These are phyloP conservation scores for Cyclotella atomus DNA, from an alignment of 108 stramenopile species.

Conservation along the genomic window DNA sequence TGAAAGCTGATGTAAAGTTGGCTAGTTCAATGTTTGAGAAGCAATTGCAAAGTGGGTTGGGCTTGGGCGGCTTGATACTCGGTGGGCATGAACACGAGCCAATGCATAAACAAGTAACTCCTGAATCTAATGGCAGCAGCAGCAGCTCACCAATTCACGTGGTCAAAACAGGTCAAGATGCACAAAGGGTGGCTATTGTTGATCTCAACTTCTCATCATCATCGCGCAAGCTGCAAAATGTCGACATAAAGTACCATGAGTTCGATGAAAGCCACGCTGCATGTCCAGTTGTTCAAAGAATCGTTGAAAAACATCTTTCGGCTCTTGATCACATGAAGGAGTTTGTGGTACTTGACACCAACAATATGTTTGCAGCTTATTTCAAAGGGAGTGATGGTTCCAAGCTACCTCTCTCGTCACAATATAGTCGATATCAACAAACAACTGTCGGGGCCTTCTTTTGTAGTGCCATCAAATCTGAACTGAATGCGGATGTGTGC, in stretches of 20 bases:
- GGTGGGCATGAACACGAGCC: conserved; percentile 86
- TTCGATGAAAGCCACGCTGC: conserved; percentile 46
- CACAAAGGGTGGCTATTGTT: conserved; percentile 59
- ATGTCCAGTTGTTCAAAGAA: conserved; percentile 49
- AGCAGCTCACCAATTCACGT: conserved; percentile 42
- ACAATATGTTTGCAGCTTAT: conserved; percentile 37
- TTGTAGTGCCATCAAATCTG: conserved; percentile 66
- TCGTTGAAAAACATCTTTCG: conserved; percentile 61
- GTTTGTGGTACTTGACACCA: conserved; percentile 57
- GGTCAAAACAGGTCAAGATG: conserved; percentile 75
- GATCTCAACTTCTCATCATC: conserved; percentile 64
- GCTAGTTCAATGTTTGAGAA: conserved; percentile 47
- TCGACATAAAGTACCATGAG: conserved; percentile 44
- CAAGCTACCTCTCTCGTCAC: conserved; percentile 53
- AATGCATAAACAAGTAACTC: conserved; percentile 55
- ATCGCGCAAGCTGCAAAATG: conserved; percentile 11
- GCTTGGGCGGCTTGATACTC: conserved; percentile 54
- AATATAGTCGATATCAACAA: conserved; percentile 65
- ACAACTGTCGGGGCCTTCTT: conserved; percentile 73
- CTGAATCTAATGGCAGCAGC: not conserved
- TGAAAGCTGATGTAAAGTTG: conserved; percentile 60
- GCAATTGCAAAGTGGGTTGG: not conserved
- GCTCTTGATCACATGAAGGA: conserved; percentile 59
- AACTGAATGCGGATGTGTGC: conserved; percentile 67
- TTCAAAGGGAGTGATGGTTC: conserved; percentile 33